A percentile compares a stretch with the other conserved stretches of the same genome.
Evolutionary conservation across 805 yeast genomes (phyloP).

Genomic region (Barnettozyma populi): DNA sequence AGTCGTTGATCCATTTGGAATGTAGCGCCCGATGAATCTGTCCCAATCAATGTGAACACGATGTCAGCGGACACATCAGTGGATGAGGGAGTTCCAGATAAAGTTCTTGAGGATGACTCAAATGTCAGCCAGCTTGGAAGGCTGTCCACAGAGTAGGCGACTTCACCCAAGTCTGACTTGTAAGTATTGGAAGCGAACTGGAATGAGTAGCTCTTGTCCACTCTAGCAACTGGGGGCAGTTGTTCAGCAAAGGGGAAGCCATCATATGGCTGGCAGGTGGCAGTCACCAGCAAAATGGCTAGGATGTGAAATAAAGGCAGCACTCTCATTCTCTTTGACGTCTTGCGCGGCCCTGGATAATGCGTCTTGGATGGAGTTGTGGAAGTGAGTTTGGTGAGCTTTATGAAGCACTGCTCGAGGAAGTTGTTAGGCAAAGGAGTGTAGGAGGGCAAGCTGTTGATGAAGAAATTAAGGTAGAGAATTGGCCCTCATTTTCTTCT

Average conservation of each 20-base stretch:
- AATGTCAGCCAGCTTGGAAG: constrained; percentile 80
- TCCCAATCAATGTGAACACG: constrained; percentile 53
- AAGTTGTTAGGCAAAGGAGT: background rate
- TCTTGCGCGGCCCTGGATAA: background rate
- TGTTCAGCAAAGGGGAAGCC: constrained; percentile 82
- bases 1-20: constrained; percentile 48
- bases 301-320: background rate
- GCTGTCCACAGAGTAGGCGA: constrained; percentile 50
- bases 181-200: constrained; percentile 69
- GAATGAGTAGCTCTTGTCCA: constrained; percentile 55
- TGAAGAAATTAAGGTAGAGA: background rate
- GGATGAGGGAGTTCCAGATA: constrained; percentile 61
- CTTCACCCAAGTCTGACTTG: constrained; percentile 36
- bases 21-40: constrained; percentile 45
- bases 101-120: constrained; percentile 52
- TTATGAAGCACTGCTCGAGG: background rate
- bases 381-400: background rate
- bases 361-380: background rate
- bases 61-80: constrained; percentile 41
- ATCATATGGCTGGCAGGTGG: constrained; percentile 42
- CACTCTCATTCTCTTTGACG: background rate
- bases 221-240: constrained; percentile 82
- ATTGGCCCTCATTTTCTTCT: background rate
- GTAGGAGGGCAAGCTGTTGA: background rate
- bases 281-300: background rate